phyloP scores from a whole-genome alignment of 805 yeast genomes.

The Candida stauntonica region DNA sequence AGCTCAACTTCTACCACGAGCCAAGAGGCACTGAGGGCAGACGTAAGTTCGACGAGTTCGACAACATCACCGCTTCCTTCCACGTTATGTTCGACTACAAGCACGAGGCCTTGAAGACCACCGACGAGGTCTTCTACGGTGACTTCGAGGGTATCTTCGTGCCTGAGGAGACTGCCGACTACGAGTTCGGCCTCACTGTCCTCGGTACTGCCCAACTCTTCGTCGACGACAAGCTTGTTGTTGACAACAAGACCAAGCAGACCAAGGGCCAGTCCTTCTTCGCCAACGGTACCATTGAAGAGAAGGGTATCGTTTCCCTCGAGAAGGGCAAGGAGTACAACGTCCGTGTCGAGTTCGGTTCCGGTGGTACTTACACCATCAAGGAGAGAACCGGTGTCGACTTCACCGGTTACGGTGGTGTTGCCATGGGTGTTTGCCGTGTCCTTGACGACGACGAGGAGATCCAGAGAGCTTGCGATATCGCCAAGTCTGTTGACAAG shows the following conservation, averaged over 20 bases:
- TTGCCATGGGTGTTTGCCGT: slow-evolving; percentile 31
- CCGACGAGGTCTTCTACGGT: slow-evolving; percentile 34
- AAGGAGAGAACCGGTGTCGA: slow-evolving; percentile 16
- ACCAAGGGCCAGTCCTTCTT: slow-evolving; percentile 45
- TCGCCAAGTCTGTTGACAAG: slow-evolving; percentile 49
- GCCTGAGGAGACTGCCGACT: slow-evolving; percentile 45
- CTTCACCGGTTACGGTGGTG: slow-evolving; percentile 33
- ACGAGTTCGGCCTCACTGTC: slow-evolving; percentile 48
- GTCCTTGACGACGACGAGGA: slow-evolving; percentile 29
- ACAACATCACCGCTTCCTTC: slow-evolving; percentile 20
- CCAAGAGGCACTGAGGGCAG: slow-evolving; percentile 20
- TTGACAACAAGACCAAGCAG: slow-evolving; percentile 55
- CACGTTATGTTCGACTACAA: slow-evolving; percentile 30
- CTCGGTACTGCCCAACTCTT: slow-evolving; percentile 54
- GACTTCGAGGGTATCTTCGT: slow-evolving; percentile 42
- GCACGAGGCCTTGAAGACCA: slow-evolving; percentile 18
- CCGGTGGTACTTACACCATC: slow-evolving; percentile 36
- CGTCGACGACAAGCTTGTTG: slow-evolving; percentile 46
- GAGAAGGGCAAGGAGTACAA: slow-evolving; percentile 43
- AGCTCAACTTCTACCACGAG: slow-evolving; percentile 25
- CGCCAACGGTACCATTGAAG: slow-evolving; percentile 53
- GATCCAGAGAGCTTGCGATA: slow-evolving; percentile 39
- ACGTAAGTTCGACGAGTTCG: slow-evolving; percentile 28
- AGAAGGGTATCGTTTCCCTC: slow-evolving; percentile 33
- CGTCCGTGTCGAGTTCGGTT: slow-evolving; percentile 46